Conservation (phyloP, 495 filamentous ascomycete genomes). For the Polyplosphaeria fusca region DNA sequence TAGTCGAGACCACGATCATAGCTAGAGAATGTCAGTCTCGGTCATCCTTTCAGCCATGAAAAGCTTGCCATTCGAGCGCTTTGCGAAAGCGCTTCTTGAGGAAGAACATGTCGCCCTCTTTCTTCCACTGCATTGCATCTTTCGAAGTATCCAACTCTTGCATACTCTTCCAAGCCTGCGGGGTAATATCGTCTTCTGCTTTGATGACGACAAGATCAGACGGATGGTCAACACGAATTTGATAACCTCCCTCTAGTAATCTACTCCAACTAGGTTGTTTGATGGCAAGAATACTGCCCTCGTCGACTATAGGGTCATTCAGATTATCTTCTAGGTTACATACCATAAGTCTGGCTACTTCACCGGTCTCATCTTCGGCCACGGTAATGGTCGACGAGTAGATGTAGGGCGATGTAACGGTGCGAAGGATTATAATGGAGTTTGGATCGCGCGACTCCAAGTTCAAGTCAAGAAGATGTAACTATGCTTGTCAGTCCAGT, state of each 20-base stretch:
- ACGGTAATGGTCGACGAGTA: constrained; percentile 17
- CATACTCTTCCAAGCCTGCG: constrained; percentile 1
- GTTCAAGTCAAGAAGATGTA: constrained; percentile 5
- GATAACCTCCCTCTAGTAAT: constrained; percentile 19
- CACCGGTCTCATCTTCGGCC: constrained; percentile 30
- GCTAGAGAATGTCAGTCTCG: not conserved
- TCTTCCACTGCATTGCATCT: constrained; percentile 24
- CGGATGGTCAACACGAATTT: constrained; percentile 35
- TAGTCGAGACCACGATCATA: constrained; percentile 18
- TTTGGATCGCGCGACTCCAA: constrained; percentile 1
- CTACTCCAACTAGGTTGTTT: constrained; percentile 32
- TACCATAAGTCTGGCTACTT: constrained; percentile 21
- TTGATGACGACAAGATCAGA: constrained; percentile 26
- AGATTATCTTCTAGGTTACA: constrained; percentile 28
- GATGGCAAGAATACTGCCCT: constrained; percentile 23
- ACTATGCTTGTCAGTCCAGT: not conserved
- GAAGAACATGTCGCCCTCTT: constrained; percentile 30
- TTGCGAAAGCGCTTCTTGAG: constrained; percentile 23
- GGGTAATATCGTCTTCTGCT: constrained; percentile 6
- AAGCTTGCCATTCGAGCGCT: constrained; percentile 22
- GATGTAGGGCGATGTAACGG: constrained; percentile 16
- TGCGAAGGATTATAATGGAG: not conserved
- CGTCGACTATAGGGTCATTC: constrained; percentile 13
- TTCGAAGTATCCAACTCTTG: constrained; percentile 3
- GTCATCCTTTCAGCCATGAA: not conserved